Conservation (phyloP, 2,329 filamentous ascomycete species). For the Neoarthrinium moseri region DNA sequence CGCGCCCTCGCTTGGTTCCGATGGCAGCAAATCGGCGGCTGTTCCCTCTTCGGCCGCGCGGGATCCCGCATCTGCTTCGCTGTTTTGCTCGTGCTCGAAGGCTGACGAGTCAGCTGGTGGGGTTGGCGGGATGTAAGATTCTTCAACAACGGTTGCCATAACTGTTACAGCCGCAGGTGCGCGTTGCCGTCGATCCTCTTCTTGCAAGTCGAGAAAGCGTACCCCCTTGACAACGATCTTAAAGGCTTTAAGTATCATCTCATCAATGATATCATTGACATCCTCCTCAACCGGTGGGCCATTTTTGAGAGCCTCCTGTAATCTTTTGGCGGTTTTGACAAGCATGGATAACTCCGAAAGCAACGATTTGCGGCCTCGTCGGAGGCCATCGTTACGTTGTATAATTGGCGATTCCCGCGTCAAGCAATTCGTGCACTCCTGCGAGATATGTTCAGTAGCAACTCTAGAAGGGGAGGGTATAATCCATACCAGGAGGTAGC, state of each 20-base stretch:
- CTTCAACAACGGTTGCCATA: conserved; percentile 60
- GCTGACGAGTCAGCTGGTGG: conserved; percentile 58
- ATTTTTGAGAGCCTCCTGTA: conserved; percentile 71
- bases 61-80: conserved; percentile 38
- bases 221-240: conserved; percentile 91
- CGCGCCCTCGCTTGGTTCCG: conserved; percentile 34
- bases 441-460: conserved; percentile 16
- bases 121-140: conserved; percentile 59
- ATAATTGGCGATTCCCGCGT: conserved; percentile 78
- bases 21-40: conserved; percentile 31
- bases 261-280: conserved; percentile 78
- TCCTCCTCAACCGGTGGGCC: conserved; percentile 48
- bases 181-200: conserved; percentile 56
- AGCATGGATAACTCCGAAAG: conserved; percentile 86
- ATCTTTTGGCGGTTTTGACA: conserved; percentile 82
- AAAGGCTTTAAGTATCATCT: conserved; percentile 92
- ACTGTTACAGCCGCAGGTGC: conserved; percentile 53
- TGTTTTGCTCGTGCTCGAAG: conserved; percentile 41
- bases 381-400: conserved; percentile 71
- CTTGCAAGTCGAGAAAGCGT: conserved; percentile 83
- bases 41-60: conserved; percentile 31
- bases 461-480: not conserved
- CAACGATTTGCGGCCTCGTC: conserved; percentile 80
- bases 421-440: conserved; percentile 88
- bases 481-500: conserved; percentile 76